A percentile compares a stretch with the other conserved stretches of the same genome.
Evolutionary conservation across 2,329 filamentous ascomycete species (phyloP).

Genomic region (Venturia oleaginea): DNA sequence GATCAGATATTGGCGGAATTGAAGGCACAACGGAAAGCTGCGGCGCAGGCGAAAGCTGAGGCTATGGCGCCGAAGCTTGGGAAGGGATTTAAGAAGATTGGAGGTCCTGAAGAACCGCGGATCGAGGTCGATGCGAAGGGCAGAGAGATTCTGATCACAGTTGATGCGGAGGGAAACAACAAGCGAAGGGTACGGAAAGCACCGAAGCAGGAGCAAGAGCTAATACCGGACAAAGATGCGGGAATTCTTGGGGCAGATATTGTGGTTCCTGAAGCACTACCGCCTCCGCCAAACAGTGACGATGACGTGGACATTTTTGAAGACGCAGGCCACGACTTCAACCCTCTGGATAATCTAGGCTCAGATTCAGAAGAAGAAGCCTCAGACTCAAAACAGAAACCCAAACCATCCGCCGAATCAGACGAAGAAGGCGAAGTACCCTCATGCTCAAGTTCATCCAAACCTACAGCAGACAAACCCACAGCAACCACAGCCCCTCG

Average conservation of each 20-base stretch:
- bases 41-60: constrained; percentile 33
- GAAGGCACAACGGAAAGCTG: constrained; percentile 28
- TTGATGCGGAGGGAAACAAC: constrained; percentile 50
- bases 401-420: not conserved
- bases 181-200: constrained; percentile 52
- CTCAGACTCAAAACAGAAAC: not conserved
- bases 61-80: constrained; percentile 41
- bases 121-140: constrained; percentile 47
- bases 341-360: constrained; percentile 41
- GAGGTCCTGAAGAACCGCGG: constrained; percentile 39
- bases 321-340: constrained; percentile 50
- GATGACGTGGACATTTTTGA: constrained; percentile 50
- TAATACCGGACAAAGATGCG: constrained; percentile 30
- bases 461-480: constrained; percentile 11
- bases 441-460: constrained; percentile 11
- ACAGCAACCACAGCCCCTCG: constrained; percentile 17
- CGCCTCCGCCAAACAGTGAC: constrained; percentile 23
- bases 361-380: constrained; percentile 17
- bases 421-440: not conserved
- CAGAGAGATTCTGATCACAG: constrained; percentile 50
- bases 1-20: constrained; percentile 20
- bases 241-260: constrained; percentile 23
- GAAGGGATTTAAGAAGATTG: constrained; percentile 46
- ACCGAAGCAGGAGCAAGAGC: constrained; percentile 12
- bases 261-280: constrained; percentile 29